phyloP scores from a whole-genome alignment of 805 yeast species.

The Yarrowia sp. region DNA sequence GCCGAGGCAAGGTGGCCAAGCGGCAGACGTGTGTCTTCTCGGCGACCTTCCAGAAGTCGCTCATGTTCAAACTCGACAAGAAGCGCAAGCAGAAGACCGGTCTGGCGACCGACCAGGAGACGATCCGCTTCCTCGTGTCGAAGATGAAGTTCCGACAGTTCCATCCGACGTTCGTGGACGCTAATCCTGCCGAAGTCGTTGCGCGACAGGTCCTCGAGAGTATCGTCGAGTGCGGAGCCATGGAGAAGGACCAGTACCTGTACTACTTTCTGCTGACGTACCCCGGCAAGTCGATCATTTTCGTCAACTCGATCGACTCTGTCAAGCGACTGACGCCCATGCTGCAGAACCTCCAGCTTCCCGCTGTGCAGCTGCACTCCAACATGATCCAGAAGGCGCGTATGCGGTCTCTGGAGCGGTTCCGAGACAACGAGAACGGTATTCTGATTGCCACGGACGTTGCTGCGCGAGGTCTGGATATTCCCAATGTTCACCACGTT shows the following conservation, averaged over 20 bases:
- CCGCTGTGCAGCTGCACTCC: constrained; percentile 79
- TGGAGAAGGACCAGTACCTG: constrained; percentile 83
- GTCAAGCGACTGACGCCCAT: constrained; percentile 82
- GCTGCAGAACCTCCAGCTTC: constrained; percentile 62
- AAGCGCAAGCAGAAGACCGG: constrained; percentile 35
- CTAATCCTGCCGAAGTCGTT: constrained; percentile 79
- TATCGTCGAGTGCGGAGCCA: constrained; percentile 83
- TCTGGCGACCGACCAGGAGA: constrained; percentile 47
- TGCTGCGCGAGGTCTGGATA: constrained; percentile 97
- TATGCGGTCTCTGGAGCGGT: constrained; percentile 77
- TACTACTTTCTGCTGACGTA: constrained; percentile 84
- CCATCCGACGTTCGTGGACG: constrained; percentile 72
- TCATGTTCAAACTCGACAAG: constrained; percentile 68
- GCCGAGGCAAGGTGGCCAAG: constrained; percentile 44
- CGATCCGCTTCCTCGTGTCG: constrained; percentile 59
- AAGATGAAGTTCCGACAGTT: constrained; percentile 70
- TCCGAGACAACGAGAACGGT: constrained; percentile 49
- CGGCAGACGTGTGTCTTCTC: constrained; percentile 91
- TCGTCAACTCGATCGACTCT: constrained; percentile 93
- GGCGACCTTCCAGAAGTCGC: constrained; percentile 84
- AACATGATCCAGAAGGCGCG: constrained; percentile 95
- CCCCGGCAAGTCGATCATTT: constrained; percentile 86
- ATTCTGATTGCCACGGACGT: constrained; percentile 91
- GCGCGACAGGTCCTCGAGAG: constrained; percentile 78
- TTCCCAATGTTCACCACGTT: constrained; percentile 86